Percentiles rank a stretch among this genome's conserved stretches.
phyloP scores from a whole-genome alignment of 352 stramenopile species.

The Globisporangium nodosum region DNA sequence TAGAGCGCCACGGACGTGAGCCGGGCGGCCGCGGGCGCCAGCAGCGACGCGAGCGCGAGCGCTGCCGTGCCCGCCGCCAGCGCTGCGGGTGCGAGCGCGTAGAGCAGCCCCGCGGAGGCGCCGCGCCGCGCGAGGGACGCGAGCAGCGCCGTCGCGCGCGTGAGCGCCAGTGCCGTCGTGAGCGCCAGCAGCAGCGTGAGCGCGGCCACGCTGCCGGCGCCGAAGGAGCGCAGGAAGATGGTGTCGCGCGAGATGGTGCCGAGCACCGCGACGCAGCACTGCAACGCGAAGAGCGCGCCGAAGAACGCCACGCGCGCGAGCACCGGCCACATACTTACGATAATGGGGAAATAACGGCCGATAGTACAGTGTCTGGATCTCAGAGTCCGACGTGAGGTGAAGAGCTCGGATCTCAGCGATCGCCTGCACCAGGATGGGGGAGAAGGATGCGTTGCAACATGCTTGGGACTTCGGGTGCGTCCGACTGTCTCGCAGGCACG shows the following conservation, averaged over 20 bases:
- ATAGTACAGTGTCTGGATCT: too few relatives aligned
- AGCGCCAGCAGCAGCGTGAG: constrained; percentile 73
- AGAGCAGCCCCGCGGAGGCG: constrained; percentile 34
- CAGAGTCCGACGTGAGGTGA: too few relatives aligned
- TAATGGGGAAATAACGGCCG: not conserved
- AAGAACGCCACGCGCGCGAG: constrained; percentile 68
- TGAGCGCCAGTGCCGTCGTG: constrained; percentile 66
- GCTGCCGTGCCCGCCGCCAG: constrained; percentile 35
- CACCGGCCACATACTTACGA: not conserved
- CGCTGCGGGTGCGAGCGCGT: constrained; percentile 37
- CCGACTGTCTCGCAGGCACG: too few relatives aligned
- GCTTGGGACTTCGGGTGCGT: too few relatives aligned
- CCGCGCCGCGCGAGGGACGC: constrained; percentile 19
- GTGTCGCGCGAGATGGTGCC: constrained; percentile 77
- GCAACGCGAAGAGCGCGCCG: constrained; percentile 71
- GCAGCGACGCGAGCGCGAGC: constrained; percentile 49
- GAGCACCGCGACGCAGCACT: constrained; percentile 72
- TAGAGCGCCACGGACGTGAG: constrained; percentile 63
- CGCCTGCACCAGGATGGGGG: too few relatives aligned
- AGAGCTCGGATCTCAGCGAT: too few relatives aligned
- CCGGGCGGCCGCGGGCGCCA: constrained; percentile 27
- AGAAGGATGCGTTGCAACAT: too few relatives aligned
- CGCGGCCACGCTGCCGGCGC: constrained; percentile 59
- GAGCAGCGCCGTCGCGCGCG: constrained; percentile 31
- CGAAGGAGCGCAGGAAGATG: constrained; percentile 74